Conservation (phyloP, 1,139 yeast species). For the Scheffersomyces quercinus region DNA sequence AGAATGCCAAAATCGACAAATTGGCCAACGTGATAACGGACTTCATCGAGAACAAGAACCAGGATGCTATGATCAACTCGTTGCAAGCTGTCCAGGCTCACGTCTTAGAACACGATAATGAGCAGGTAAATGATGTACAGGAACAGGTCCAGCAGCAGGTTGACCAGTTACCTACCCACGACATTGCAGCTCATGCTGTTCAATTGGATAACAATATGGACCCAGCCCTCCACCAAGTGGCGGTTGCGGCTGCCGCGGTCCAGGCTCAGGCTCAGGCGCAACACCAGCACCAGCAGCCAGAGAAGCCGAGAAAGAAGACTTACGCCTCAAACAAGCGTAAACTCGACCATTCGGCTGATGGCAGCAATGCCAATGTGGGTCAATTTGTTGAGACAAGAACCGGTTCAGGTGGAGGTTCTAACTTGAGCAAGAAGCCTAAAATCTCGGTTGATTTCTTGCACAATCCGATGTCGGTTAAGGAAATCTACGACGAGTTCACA, state of each 20-base stretch:
- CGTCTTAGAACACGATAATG: constrained; percentile 14
- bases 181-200: constrained; percentile 9
- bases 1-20: constrained; percentile 41
- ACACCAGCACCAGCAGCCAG: constrained; percentile 8
- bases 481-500: constrained; percentile 48
- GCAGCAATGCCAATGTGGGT: constrained; percentile 6
- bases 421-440: constrained; percentile 32
- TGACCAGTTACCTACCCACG: constrained; percentile 15
- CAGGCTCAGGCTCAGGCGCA: constrained; percentile 20
- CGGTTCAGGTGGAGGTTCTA: constrained; percentile 3
- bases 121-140: constrained; percentile 13
- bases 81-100: constrained; percentile 31
- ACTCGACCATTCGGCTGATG: constrained; percentile 7
- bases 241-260: constrained; percentile 38
- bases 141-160: constrained; percentile 18
- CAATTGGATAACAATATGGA: constrained; percentile 38
- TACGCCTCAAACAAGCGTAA: constrained; percentile 12
- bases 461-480: constrained; percentile 48
- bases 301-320: constrained; percentile 8
- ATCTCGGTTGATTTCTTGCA: constrained; percentile 43
- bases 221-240: constrained; percentile 42
- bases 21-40: constrained; percentile 34
- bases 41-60: constrained; percentile 35
- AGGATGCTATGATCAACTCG: constrained; percentile 27
- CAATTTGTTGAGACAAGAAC: not conserved